Evolutionary conservation across 2,329 filamentous ascomycete genomes (phyloP).

Genomic region (Fusarium nisikadoi): DNA sequence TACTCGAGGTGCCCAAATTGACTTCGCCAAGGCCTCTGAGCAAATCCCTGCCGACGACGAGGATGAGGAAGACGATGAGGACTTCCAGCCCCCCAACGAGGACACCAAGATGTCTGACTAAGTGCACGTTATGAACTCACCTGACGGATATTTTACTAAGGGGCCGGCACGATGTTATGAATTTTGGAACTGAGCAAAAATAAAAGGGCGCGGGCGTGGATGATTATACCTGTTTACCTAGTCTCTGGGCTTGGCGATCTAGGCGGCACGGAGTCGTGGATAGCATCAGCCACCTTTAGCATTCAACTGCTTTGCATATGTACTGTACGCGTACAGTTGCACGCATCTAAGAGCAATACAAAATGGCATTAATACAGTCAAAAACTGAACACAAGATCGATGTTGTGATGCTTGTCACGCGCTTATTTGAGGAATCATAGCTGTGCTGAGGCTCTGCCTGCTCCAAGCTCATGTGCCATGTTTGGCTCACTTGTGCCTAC

Average conservation of each 20-base stretch:
- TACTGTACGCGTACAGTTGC: conserved; percentile 13
- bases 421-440: neutral
- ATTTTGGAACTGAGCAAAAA: conserved; percentile 31
- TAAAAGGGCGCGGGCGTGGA: conserved; percentile 31
- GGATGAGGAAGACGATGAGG: conserved; percentile 82
- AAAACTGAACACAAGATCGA: neutral
- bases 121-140: neutral
- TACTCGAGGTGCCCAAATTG: conserved; percentile 91
- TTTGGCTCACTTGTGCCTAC: neutral
- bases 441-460: neutral
- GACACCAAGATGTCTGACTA: conserved; percentile 74
- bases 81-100: conserved; percentile 68
- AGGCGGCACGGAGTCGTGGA: conserved; percentile 35
- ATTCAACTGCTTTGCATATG: conserved; percentile 38
- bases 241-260: conserved; percentile 24
- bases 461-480: neutral
- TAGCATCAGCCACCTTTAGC: conserved; percentile 30
- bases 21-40: conserved; percentile 90
- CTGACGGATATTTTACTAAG: conserved; percentile 4
- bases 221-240: conserved; percentile 33
- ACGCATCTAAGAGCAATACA: conserved; percentile 27
- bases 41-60: conserved; percentile 80
- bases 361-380: conserved; percentile 26
- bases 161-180: conserved; percentile 38
- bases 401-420: neutral